Base-by-base conservation (phyloP, 805 yeast genomes). In the Saccharomyces cerevisiae region DNA sequence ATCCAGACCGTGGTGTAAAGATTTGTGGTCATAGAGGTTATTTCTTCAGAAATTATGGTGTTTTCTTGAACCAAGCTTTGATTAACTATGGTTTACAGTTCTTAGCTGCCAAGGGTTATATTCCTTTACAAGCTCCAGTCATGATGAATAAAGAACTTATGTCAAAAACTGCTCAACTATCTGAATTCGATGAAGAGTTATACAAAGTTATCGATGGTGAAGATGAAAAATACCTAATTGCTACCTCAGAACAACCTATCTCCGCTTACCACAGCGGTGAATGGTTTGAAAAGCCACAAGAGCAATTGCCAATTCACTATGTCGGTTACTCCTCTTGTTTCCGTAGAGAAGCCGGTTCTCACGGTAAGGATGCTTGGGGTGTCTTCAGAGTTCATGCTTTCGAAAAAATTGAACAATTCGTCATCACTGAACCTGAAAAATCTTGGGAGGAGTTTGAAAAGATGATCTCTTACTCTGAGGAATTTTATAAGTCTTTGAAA, bases 301-400 rank as follows among this genome's bases (percentile, higher is more conserved):
- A 91, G 75, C 99, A 94, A 78, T 81, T 94, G 64, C 99, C 99
- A 57, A 81, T 89, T 60, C 87, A 95, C 75, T 94, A 94, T 69
- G 99, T 97, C 50, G 99, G 99, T 67, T 94, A 87, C 79, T 90
- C 97, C 41, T 87, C 97, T 49, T 94, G 99, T 83, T 94, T 94
- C 85, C 85, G 99, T 76, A 88, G 99, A 78, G 99, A 94, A 78
- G 99, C 99, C 55, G 99, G 99, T 63, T 85, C 97, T 61, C 98
- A 92, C 68, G 99, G 99, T 73, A 92, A 92, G 73, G 99, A 94
- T 69, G 99, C 99, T 50, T 94, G 99, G 99, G 99, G 99, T 76
- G 90, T 94, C 61, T 94, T 94, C 84, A 87, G 99, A 77, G 98
- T 94, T 56, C 99, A 94, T 71, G 96, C 96, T 58, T 94, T 94